phyloP scores from a whole-genome alignment of 148 eudicot species.

The Rhododendron kiyosumense region DNA sequence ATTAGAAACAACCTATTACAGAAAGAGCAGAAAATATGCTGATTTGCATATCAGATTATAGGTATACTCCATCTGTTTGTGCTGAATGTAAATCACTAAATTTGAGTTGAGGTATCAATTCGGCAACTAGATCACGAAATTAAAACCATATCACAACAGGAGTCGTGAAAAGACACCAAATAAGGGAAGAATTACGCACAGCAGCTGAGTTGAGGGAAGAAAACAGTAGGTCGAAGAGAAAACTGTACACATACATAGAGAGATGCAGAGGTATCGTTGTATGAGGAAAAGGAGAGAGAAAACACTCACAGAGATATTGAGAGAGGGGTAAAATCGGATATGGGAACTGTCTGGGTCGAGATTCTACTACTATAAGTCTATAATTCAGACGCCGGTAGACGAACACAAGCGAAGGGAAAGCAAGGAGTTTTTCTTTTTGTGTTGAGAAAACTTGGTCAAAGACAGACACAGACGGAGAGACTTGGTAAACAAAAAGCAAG shows the following conservation, averaged over 20 bases:
- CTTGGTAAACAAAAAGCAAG: background rate
- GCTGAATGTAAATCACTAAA: background rate
- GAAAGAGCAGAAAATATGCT: background rate
- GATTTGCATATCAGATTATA: background rate
- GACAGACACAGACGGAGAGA: background rate
- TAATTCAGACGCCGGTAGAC: background rate
- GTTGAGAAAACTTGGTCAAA: background rate
- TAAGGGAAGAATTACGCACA: background rate
- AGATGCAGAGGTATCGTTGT: background rate
- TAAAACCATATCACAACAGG: background rate
- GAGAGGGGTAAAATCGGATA: background rate
- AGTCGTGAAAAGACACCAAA: background rate
- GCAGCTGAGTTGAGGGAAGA: background rate
- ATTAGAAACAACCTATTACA: background rate
- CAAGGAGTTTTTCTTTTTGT: background rate
- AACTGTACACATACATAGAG: background rate
- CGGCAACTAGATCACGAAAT: background rate
- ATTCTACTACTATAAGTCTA: background rate
- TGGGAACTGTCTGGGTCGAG: background rate
- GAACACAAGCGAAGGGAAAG: background rate
- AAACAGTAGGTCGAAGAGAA: background rate
- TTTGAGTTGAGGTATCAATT: background rate
- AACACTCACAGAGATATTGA: background rate
- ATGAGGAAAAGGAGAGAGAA: background rate
- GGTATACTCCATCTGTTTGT: background rate